These are phyloP conservation scores for Tetrapisispora taiwanensis DNA, from an alignment of 805 yeast species.

Conservation along the genomic window DNA sequence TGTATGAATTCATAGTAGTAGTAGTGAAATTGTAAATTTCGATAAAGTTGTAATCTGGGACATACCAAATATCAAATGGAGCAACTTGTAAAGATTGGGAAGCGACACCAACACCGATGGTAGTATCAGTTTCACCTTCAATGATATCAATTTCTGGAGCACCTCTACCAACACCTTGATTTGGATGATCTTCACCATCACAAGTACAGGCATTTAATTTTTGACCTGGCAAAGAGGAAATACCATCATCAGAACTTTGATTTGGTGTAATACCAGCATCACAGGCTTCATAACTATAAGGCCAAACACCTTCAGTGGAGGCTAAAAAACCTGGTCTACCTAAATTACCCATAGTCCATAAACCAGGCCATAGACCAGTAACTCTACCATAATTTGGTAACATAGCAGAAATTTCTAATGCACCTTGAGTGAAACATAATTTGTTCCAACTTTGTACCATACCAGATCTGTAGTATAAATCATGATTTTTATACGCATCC, in stretches of 20 bases:
- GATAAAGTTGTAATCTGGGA: conserved; percentile 75
- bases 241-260: conserved; percentile 84
- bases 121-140: conserved; percentile 69
- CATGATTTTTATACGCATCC: conserved; percentile 78
- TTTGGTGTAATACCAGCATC: conserved; percentile 94
- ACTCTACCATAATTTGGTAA: conserved; percentile 73
- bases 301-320: conserved; percentile 91
- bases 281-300: conserved; percentile 76
- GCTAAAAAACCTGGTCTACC: conserved; percentile 88
- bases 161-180: conserved; percentile 79
- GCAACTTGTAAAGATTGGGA: conserved; percentile 92
- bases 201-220: conserved; percentile 70
- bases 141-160: conserved; percentile 92
- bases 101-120: conserved; percentile 55
- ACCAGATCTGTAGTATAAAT: conserved; percentile 75
- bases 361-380: conserved; percentile 91
- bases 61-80: conserved; percentile 90
- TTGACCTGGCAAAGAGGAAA: conserved; percentile 81
- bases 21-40: conserved; percentile 59
- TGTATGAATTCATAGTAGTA: conserved; percentile 75
- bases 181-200: conserved; percentile 77
- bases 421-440: conserved; percentile 80
- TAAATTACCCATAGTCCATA: conserved; percentile 89
- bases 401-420: conserved; percentile 62
- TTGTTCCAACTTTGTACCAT: conserved; percentile 92